Evolutionary conservation across 2,329 filamentous ascomycete species (phyloP), one percentile per base, ranked within the genome.

Genomic region (Penicillium sp.): DNA sequence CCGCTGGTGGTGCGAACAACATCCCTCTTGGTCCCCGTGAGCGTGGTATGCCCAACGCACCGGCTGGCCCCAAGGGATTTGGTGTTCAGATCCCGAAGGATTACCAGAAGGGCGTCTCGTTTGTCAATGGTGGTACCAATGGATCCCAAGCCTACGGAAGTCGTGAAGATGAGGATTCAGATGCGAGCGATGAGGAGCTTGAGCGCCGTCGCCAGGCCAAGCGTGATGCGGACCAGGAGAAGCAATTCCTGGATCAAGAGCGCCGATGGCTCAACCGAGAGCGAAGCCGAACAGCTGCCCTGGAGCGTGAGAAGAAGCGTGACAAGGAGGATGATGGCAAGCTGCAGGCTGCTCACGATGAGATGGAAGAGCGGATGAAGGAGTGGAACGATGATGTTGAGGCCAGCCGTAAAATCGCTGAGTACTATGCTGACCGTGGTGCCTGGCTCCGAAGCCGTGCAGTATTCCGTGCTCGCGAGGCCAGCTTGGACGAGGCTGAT

Each of bases 361-460:
- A 87, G 49, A 87, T 89, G 75, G 85, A 89, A 8, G 86, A 90
- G 66, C 85, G 89, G 55, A 81, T 96, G 13, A 82, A 83, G 46
- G 86, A 88, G n/a, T 98, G 92, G 85, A 89, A 98, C 66, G 95
- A 99, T 67, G 92, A 96, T 65, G 79, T 83, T n/a, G 93, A 98
- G 76, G 83, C 85, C 7, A 81, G 81, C 19, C 83, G 88, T 25
- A 92, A 91, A 74, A 78, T 80, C 3, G 87, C 92, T 59, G 84
- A 90, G 39, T 99, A 97, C 79, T 98, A 97, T 76, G 83, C 88
- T 49, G 93, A 99, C 67, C 90, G 89, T 50, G 89, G 88, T 42
- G 83, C 86, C 23, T 99, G 93, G 92, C 87, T 89, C 57, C 87
- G 92, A 19, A 93, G 92, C 70, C 89, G 95, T 47, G 86, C 85